Percentiles rank a stretch among this genome's conserved stretches.
These are phyloP conservation scores for Phaeosphaeria sp. DNA, from an alignment of 2,329 filamentous ascomycete species.

Conservation along the genomic window DNA sequence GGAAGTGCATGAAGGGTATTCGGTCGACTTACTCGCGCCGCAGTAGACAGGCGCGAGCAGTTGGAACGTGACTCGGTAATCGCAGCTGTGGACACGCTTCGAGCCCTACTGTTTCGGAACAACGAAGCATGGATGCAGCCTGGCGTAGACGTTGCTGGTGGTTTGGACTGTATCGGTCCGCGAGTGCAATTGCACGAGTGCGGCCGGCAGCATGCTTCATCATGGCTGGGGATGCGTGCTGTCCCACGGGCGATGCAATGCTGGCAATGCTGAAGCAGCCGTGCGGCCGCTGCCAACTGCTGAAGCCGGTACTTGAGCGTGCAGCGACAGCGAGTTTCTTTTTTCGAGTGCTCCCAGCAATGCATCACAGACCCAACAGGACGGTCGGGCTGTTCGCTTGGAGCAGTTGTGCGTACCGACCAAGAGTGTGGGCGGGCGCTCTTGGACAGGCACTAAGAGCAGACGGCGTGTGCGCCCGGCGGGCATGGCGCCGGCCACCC, in stretches of 20 bases:
- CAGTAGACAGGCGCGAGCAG: conserved; percentile 8
- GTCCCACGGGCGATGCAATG: neutral
- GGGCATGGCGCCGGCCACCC: neutral
- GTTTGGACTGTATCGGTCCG: neutral
- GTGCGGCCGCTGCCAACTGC: conserved; percentile 29
- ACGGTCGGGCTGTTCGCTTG: conserved; percentile 43
- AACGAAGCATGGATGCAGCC: neutral
- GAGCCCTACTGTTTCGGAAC: neutral
- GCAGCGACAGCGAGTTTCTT: conserved; percentile 12
- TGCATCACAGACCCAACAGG: conserved; percentile 37
- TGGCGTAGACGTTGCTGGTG: neutral
- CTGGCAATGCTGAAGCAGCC: neutral
- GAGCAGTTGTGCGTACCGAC: conserved; percentile 31
- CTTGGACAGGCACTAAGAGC: neutral
- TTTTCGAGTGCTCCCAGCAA: conserved; percentile 12
- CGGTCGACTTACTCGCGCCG: conserved; percentile 27
- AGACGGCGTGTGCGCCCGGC: too few relatives aligned
- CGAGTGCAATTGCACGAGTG: neutral
- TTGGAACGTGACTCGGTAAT: neutral
- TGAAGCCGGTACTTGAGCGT: conserved; percentile 13
- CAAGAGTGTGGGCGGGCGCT: conserved; percentile 14
- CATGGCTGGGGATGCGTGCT: neutral
- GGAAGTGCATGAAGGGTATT: conserved; percentile 30
- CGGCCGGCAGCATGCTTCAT: neutral
- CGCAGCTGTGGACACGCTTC: neutral